Base-by-base conservation (phyloP, 257 asterid genomes). In the Nicotiana knightiana region DNA sequence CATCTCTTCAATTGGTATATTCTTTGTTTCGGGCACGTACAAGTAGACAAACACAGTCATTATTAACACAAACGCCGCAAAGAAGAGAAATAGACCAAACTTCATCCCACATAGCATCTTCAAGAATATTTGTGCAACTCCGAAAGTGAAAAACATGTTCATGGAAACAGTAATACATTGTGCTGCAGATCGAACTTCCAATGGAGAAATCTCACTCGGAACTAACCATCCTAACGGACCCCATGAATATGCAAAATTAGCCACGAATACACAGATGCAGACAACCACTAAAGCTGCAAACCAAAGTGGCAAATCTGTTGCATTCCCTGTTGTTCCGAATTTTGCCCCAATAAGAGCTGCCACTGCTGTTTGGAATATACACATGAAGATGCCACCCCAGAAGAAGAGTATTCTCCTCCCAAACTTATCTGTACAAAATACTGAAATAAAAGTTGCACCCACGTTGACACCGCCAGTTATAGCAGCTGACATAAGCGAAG, bases 191-290 rank as follows among this genome's bases (percentile, higher is more conserved):
- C 48, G 48, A 39, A 39, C 48, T 17, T 88, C 90, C 11, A 85
- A 75, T 2, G 88, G 86, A 48, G 84, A 51, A 0, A 86, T 86
- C 18, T 88, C 91, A 5, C 88, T 83, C 0, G 89, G 87, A 0
- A 88, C 85, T 17, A 88, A 24, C 88, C 89, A 88, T 46, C 89
- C 86, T 0, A 86, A 37, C 0, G 89, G 90, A 3, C 88, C 88
- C 90, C 89, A 87, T 1, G 87, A 87, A 86, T 87, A 88, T 2
- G 89, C 90, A 33, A 84, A 88, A 5, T 26, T 87, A 16, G 85
- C 83, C 16, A 88, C 86, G 7, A 75, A 88, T 0, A 76, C 3
- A 55, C 86, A 88, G 2, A 88, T 88, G 1, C 66, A 80, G 0
- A 55, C 2, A 18, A 88, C 88, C 13, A 84, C 82, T 2, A 43